Evolutionary conservation across 441 rosid genomes (phyloP), one percentile per base, ranked within the genome.

Genomic region (Macaranga tanarius): DNA sequence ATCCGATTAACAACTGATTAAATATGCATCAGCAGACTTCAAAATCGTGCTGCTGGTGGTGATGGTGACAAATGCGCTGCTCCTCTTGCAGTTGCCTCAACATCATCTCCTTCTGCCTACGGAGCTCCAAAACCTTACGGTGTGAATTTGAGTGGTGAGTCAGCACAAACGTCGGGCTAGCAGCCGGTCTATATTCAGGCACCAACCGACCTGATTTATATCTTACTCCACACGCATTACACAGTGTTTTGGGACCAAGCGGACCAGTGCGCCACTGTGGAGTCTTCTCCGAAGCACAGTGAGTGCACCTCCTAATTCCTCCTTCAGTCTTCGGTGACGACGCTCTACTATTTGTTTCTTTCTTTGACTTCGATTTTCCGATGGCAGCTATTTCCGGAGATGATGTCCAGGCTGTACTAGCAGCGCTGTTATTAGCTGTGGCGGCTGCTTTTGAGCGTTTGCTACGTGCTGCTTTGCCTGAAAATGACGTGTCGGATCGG

Each of bases 231-330:
- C 98, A 92, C 0, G 98, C 98, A 67, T 92, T 92, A 65, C 98
- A 92, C 23, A 92, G 75, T 11, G 98, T 92, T 79, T 92, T 92
- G 2, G 98, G 95, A 2, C 98, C 98, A 87, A 88, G 80, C 19
- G 98, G 98, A 22, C 98, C 98, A 2, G 97, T 90, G 23, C 98
- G 73, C 98, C 98, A 93, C 78, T 93, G 98, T 40, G 98, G 98
- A 10, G 98, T 93, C 89, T 90, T 93, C 73, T 92, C 98, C 11
- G 96, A 87, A 26, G 92, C 91, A 70, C 98, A 93, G 75, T 93
- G 98, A 19, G 84, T 78, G 75, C 97, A 92, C 74, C 80, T 80
- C 73, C 97, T 65, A 59, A 77, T 68, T 12, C 73, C 82, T 61
- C 84, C 87, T 3, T 80, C 92, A n/a, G 76, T 74, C 79, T 28